A percentile compares a stretch with the other conserved stretches of the same genome.
These are phyloP conservation scores for Cubamyces sp. DNA, from an alignment of 768 basidiomycete genomes.

Conservation along the genomic window DNA sequence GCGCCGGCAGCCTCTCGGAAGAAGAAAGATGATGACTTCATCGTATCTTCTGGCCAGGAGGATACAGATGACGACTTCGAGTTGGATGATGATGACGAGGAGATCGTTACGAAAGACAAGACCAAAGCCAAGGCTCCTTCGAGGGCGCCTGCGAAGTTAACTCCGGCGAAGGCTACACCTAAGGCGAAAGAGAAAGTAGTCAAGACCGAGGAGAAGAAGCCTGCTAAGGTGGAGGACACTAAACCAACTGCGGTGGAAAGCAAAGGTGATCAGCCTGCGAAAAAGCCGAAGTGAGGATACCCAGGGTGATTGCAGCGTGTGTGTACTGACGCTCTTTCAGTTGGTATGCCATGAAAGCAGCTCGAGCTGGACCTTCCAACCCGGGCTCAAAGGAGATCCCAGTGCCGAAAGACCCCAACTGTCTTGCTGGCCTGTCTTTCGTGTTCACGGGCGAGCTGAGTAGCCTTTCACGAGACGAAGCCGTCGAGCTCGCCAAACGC, in stretches of 20 bases:
- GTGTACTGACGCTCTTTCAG: conserved; percentile 34
- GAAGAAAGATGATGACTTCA: conserved; percentile 41
- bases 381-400: conserved; percentile 65
- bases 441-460: conserved; percentile 95
- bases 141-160: conserved; percentile 10
- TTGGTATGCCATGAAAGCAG: conserved; percentile 60
- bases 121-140: conserved; percentile 25
- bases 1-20: conserved; percentile 33
- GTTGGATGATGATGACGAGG: conserved; percentile 29
- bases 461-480: conserved; percentile 87
- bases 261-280: conserved; percentile 25
- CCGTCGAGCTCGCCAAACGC: conserved; percentile 86
- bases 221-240: conserved; percentile 11
- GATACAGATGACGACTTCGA: conserved; percentile 29
- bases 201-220: conserved; percentile 21
- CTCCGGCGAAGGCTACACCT: conserved; percentile 8
- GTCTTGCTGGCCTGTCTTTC: conserved; percentile 84
- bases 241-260: conserved; percentile 4
- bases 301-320: not conserved
- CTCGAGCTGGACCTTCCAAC: conserved; percentile 61
- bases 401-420: conserved; percentile 75
- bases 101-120: conserved; percentile 25
- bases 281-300: conserved; percentile 26
- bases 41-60: conserved; percentile 35
- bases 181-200: conserved; percentile 23